Conservation (phyloP, 768 basidiomycete genomes). For the Lentinula guzmanii region DNA sequence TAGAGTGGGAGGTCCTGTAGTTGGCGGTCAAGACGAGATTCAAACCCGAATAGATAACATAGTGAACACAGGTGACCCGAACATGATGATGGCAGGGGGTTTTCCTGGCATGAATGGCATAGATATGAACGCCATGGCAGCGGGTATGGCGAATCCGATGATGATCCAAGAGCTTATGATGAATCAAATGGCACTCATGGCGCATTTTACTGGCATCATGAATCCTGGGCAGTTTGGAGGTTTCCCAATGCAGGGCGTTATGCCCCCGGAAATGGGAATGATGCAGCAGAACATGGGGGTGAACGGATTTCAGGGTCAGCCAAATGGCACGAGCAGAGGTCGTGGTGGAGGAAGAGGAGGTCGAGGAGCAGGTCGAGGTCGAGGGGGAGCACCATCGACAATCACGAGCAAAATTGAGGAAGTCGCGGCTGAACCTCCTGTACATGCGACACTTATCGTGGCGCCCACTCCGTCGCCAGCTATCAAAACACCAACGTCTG, state of each 20-base stretch:
- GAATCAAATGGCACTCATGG: slow-evolving; percentile 91
- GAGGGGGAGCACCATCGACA: slow-evolving; percentile 32
- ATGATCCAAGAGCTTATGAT: slow-evolving; percentile 87
- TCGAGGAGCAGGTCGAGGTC: slow-evolving; percentile 41
- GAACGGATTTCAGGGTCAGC: slow-evolving; percentile 22
- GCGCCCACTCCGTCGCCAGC: slow-evolving; percentile 14
- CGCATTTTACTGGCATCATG: slow-evolving; percentile 84
- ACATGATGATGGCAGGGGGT: slow-evolving; percentile 48
- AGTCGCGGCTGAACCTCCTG: slow-evolving; percentile 6
- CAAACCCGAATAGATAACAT: slow-evolving; percentile 78
- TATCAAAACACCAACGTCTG: slow-evolving; percentile 10
- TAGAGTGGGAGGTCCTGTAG: slow-evolving; percentile 61
- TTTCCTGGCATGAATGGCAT: slow-evolving; percentile 41
- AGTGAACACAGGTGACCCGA: slow-evolving; percentile 51
- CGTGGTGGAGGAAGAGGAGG: slow-evolving; percentile 38
- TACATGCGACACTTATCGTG: slow-evolving; percentile 14
- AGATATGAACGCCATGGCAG: slow-evolving; percentile 60
- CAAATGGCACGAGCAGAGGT: slow-evolving; percentile 31
- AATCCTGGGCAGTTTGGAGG: slow-evolving; percentile 55
- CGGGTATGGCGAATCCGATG: slow-evolving; percentile 56
- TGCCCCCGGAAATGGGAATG: slow-evolving; percentile 50
- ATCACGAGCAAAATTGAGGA: slow-evolving; percentile 16
- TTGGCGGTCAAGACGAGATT: slow-evolving; percentile 54
- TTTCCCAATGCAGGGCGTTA: slow-evolving; percentile 53
- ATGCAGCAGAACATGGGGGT: slow-evolving; percentile 32